phyloP scores from a whole-genome alignment of 805 yeast genomes.

The Yarrowia deformans region DNA sequence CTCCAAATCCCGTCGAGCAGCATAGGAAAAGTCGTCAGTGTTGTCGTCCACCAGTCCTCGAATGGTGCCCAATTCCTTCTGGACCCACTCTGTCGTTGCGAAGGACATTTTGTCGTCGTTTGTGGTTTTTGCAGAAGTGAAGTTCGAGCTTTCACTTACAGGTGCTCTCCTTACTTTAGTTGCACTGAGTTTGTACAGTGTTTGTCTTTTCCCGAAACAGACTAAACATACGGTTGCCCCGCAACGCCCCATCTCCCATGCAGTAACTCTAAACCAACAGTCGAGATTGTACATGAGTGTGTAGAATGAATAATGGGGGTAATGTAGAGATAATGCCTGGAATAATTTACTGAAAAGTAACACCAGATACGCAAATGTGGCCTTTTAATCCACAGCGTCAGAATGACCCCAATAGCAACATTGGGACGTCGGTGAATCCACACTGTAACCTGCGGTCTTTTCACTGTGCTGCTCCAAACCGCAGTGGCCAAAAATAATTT shows the following conservation, averaged over 20 bases:
- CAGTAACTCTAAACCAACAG: background rate
- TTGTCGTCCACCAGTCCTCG: slow-evolving; percentile 53
- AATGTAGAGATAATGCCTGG: too few species aligned
- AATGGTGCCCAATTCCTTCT: slow-evolving; percentile 55
- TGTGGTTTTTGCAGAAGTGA: background rate
- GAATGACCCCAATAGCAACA: too few species aligned
- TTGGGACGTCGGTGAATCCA: too few species aligned
- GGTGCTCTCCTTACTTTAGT: slow-evolving; percentile 7
- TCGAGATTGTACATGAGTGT: background rate
- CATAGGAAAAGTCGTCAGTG: slow-evolving; percentile 54
- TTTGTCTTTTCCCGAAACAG: slow-evolving; percentile 36
- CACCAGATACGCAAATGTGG: too few species aligned
- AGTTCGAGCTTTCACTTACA: background rate
- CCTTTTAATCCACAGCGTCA: too few species aligned
- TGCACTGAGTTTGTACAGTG: slow-evolving; percentile 17
- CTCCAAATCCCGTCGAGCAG: slow-evolving; percentile 53
- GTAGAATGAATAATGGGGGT: too few species aligned
- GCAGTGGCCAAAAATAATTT: background rate
- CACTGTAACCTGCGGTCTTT: too few species aligned
- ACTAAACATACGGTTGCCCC: slow-evolving; percentile 34
- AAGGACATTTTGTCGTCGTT: slow-evolving; percentile 29
- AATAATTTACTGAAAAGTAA: too few species aligned
- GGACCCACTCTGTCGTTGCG: slow-evolving; percentile 63
- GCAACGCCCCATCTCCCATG: slow-evolving; percentile 30
- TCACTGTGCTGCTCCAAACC: too few species aligned